Conservation (phyloP, 441 rosid genomes). For the Daphne laureola region DNA sequence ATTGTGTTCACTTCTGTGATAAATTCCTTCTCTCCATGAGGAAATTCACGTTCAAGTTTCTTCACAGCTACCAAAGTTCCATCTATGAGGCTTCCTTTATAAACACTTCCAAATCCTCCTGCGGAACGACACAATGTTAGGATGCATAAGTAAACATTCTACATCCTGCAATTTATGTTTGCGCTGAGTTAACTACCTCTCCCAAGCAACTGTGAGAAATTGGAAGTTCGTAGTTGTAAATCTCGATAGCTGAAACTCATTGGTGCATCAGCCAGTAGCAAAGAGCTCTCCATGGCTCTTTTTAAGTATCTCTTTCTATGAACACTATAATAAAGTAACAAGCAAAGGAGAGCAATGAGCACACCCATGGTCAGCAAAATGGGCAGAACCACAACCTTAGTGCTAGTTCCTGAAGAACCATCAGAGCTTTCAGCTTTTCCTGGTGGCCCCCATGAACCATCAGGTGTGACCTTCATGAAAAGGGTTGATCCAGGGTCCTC, state of each 20-base stretch:
- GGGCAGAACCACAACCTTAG: constrained; percentile 53
- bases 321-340: constrained; percentile 53
- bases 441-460: constrained; percentile 23
- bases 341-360: constrained; percentile 51
- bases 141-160: neutral
- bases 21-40: constrained; percentile 87
- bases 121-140: constrained; percentile 4
- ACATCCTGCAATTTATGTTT: neutral
- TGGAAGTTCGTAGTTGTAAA: constrained; percentile 54
- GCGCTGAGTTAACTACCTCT: constrained; percentile 34
- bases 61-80: constrained; percentile 73
- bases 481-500: constrained; percentile 70
- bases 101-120: constrained; percentile 95
- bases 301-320: constrained; percentile 43
- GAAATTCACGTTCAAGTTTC: constrained; percentile 68
- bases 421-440: constrained; percentile 8
- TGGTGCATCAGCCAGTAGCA: constrained; percentile 58
- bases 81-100: constrained; percentile 66
- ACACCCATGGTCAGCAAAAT: constrained; percentile 52
- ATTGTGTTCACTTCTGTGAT: constrained; percentile 90
- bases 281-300: constrained; percentile 43
- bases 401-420: constrained; percentile 20
- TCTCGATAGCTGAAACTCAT: constrained; percentile 61
- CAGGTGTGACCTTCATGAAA: constrained; percentile 53
- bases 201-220: constrained; percentile 71